Conservation (phyloP, 768 basidiomycete species). For the Lanmaoa pseudosensibilis region DNA sequence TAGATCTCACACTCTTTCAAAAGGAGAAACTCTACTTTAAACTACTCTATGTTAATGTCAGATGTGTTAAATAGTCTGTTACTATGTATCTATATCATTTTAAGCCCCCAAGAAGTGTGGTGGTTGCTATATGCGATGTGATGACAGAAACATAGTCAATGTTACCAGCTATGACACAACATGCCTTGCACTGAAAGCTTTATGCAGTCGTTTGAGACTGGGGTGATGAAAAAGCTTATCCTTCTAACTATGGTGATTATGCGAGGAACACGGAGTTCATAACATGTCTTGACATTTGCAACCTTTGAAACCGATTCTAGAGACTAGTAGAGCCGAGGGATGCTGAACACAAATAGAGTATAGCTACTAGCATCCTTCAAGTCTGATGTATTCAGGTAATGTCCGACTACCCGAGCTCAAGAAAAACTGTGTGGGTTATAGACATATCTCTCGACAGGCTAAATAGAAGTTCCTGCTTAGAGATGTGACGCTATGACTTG, state of each 20-base stretch:
- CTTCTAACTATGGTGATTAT: not conserved
- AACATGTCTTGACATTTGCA: not conserved
- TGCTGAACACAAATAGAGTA: not conserved
- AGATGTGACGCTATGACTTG: slow-evolving; percentile 20
- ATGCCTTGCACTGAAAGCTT: too few relatives aligned
- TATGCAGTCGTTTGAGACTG: not conserved
- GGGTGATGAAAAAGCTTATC: not conserved
- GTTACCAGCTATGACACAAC: too few relatives aligned
- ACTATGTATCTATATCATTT: not conserved
- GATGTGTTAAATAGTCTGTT: slow-evolving; percentile 1
- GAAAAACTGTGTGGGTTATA: not conserved
- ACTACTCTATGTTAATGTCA: not conserved
- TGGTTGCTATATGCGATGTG: not conserved
- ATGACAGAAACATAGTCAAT: not conserved
- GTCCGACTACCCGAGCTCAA: not conserved
- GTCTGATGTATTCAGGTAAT: not conserved
- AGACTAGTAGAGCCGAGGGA: not conserved
- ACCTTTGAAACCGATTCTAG: not conserved
- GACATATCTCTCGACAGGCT: not conserved
- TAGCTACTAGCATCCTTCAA: not conserved
- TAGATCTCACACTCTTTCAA: slow-evolving; percentile 7
- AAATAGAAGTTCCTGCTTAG: not conserved
- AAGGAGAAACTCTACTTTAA: slow-evolving; percentile 38
- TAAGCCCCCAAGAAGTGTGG: not conserved
- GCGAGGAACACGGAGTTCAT: not conserved